Base-by-base conservation (phyloP, 805 yeast species). In the Candida germanica region DNA sequence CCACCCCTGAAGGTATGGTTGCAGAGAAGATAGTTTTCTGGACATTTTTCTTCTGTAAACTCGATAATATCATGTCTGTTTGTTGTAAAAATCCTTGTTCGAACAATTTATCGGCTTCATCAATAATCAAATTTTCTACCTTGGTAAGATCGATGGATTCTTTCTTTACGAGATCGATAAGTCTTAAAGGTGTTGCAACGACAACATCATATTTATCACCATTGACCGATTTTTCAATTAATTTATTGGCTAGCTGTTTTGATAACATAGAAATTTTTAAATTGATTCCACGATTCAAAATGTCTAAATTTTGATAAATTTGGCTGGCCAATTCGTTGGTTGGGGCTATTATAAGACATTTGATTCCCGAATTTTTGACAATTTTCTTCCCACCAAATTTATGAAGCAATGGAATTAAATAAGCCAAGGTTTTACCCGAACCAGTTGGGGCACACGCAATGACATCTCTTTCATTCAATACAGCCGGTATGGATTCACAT, bases 391-490 rank as follows among this genome's bases (percentile, higher is more conserved):
- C 39, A 12, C 67, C 30, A 16, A 66, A 44, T 31, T 59, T 51
- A 48, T 86, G 93, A 14, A 93, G 60, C 49, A 91, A 50, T 3
- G 99, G 98, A 12, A 88, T 76, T 38, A 86, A 64, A 54, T 84
- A 93, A 20, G 97, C 95, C 32, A 93, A 67, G 0, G 98, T 93
- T 57, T 93, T 93, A 69, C 98, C 98, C 4, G 97, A 87, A 49
- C 98, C 98, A 1, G 98, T 93, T 31, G 98, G 98, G 0, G 98
- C 97, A 70, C 96, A 87, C 1, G 95, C 95, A 28, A 93, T 68
- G 22, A 93, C 56, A 54, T 91, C 97, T 40, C 95, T 75, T 19
- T 69, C 73, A 35, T 76, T 70, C 35, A 87, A 61, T 10, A 86
- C 61, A 7, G 79, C 66, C 2, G 98, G 97, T 27, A 93, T 80